phyloP scores from a whole-genome alignment of 495 filamentous ascomycete genomes.

The Xylaria venustula region DNA sequence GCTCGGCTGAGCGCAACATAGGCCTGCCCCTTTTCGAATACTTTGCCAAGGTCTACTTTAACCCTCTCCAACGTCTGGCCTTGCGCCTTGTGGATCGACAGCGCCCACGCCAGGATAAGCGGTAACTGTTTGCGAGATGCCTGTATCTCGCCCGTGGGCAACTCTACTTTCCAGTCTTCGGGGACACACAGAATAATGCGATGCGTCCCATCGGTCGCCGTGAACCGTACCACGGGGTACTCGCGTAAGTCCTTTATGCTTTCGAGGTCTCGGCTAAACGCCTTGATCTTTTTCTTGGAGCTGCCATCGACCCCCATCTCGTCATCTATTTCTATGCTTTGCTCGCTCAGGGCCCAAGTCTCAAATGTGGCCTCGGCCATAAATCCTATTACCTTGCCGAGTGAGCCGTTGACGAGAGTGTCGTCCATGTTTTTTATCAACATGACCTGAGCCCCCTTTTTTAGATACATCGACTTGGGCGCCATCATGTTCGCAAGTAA shows the following conservation, averaged over 20 bases:
- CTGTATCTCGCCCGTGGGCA: conserved; percentile 92
- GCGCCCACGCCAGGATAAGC: conserved; percentile 91
- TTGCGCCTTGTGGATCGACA: conserved; percentile 98
- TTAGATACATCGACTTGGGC: conserved; percentile 70
- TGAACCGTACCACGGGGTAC: conserved; percentile 83
- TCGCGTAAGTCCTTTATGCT: conserved; percentile 40
- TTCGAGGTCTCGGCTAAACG: conserved; percentile 34
- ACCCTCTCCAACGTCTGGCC: conserved; percentile 94
- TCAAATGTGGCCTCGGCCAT: conserved; percentile 82
- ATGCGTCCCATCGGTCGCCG: conserved; percentile 71
- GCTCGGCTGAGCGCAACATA: conserved; percentile 85
- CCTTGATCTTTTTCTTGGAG: conserved; percentile 46
- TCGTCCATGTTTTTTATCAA: conserved; percentile 99
- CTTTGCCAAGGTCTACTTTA: conserved; percentile 86
- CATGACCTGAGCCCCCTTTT: conserved; percentile 96
- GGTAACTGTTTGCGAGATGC: conserved; percentile 77
- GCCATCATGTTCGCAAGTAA: conserved; percentile 91
- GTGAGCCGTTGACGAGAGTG: conserved; percentile 85
- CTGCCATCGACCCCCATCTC: conserved; percentile 40
- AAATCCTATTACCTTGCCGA: conserved; percentile 82
- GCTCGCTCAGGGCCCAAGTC: conserved; percentile 44
- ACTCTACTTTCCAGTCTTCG: conserved; percentile 93
- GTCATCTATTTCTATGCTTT: conserved; percentile 40
- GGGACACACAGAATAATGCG: conserved; percentile 78
- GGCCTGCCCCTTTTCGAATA: conserved; percentile 93